These are phyloP conservation scores for Neurospora discreta DNA, from an alignment of 495 filamentous ascomycete genomes.

Conservation along the genomic window DNA sequence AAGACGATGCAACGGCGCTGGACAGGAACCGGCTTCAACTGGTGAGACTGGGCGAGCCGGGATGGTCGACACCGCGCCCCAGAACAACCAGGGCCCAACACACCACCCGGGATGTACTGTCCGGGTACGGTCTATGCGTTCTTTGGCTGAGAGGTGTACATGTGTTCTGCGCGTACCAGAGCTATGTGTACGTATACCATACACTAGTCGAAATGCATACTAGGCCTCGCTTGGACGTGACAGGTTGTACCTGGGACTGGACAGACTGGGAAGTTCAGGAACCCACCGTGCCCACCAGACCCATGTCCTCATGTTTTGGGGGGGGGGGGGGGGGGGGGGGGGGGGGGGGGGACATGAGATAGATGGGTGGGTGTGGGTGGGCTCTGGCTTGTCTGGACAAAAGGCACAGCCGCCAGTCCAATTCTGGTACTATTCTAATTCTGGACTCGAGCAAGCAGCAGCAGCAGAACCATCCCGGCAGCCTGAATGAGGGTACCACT, in stretches of 20 bases:
- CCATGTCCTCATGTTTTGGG: constrained; percentile 38
- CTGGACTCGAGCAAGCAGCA: constrained; percentile 8
- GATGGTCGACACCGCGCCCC: constrained; percentile 2
- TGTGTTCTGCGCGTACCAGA: not conserved
- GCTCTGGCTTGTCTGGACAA: constrained; percentile 12
- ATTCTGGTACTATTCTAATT: constrained; percentile 19
- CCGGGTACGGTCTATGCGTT: not conserved
- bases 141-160: not conserved
- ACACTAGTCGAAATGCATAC: constrained; percentile 13
- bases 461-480: not conserved
- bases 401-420: constrained; percentile 24
- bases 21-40: constrained; percentile 21
- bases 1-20: constrained; percentile 25
- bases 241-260: constrained; percentile 22
- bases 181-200: not conserved
- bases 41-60: constrained; percentile 10
- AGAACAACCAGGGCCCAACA: constrained; percentile 1
- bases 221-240: constrained; percentile 35
- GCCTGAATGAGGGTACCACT: not conserved
- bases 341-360: constrained; percentile 35
- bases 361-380: constrained; percentile 20
- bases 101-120: constrained; percentile 9
- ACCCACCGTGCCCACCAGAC: constrained; percentile 12
- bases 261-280: constrained; percentile 13
- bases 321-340: not conserved